phyloP scores from a whole-genome alignment of 179 eudicot species.

The Beta corolliflora region DNA sequence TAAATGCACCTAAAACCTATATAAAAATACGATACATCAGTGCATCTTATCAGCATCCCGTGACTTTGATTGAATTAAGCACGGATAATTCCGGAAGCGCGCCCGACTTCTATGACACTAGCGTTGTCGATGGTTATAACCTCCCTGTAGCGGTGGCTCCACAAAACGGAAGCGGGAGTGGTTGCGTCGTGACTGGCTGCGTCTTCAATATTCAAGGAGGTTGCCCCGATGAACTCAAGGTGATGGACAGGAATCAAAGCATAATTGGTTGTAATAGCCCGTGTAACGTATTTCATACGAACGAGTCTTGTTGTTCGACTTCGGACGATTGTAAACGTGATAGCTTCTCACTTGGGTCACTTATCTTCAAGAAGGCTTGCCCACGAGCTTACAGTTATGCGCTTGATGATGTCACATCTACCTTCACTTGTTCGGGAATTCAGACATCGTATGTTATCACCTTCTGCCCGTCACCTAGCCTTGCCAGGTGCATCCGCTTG shows the following conservation, averaged over 20 bases:
- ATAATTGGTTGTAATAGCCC: slow-evolving; percentile 27
- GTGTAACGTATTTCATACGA: slow-evolving; percentile 20
- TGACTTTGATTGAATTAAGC: background rate
- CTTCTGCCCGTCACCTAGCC: slow-evolving; percentile 26
- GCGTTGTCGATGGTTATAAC: slow-evolving; percentile 32
- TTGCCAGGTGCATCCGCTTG: slow-evolving; percentile 17
- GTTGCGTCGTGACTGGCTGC: slow-evolving; percentile 25
- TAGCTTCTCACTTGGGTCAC: background rate
- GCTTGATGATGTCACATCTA: slow-evolving; percentile 13
- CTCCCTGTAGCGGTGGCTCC: slow-evolving; percentile 25
- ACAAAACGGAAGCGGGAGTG: background rate
- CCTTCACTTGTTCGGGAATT: slow-evolving; percentile 13
- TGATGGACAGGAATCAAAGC: background rate
- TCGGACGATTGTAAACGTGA: slow-evolving; percentile 10
- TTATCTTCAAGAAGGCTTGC: slow-evolving; percentile 19
- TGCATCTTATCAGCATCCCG: background rate
- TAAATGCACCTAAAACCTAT: no score
- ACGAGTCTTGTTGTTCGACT: slow-evolving; percentile 22
- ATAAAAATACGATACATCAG: no score
- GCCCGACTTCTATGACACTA: slow-evolving; percentile 8
- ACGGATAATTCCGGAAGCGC: background rate
- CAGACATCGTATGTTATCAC: slow-evolving; percentile 20
- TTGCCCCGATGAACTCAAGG: slow-evolving; percentile 18
- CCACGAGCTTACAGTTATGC: slow-evolving; percentile 23
- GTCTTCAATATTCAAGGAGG: slow-evolving; percentile 9